phyloP scores from a whole-genome alignment of 2,329 filamentous ascomycete species.

The Ciborinia camelliae region DNA sequence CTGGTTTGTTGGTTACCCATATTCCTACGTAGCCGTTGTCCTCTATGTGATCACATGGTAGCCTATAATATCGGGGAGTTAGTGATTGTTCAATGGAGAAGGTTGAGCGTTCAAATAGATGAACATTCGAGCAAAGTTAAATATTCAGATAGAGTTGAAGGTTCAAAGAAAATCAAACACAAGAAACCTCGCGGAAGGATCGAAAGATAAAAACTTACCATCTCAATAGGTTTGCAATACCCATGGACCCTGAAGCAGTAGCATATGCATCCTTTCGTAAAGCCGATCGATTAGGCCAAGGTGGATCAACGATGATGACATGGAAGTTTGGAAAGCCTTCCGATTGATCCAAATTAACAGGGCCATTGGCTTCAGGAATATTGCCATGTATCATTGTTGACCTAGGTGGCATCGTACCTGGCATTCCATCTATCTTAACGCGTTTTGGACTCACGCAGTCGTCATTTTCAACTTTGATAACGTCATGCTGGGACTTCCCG shows the following conservation, averaged over 20 bases:
- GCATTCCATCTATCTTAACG: background rate
- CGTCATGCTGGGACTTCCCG: background rate
- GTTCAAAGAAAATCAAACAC: background rate
- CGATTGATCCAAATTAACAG: background rate
- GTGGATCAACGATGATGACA: constrained; percentile 70
- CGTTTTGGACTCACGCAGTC: background rate
- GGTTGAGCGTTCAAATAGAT: background rate
- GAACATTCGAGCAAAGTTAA: background rate
- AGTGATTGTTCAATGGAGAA: constrained; percentile 58
- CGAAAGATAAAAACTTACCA: background rate
- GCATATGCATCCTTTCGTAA: constrained; percentile 54
- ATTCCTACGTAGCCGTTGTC: constrained; percentile 60
- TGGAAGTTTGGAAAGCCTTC: constrained; percentile 54
- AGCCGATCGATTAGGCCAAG: constrained; percentile 77
- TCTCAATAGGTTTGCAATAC: background rate
- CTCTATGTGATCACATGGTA: constrained; percentile 5
- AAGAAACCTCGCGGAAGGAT: background rate
- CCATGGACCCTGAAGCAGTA: background rate
- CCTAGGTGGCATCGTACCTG: background rate
- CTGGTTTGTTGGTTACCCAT: constrained; percentile 74
- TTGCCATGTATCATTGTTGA: constrained; percentile 2
- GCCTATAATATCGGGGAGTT: constrained; percentile 23
- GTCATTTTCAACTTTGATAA: background rate
- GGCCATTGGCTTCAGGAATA: background rate
- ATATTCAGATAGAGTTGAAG: background rate